These are phyloP conservation scores for Marchantia polymorpha DNA, from an alignment of 225 moss, liverwort and hornwort species.

Conservation along the genomic window DNA sequence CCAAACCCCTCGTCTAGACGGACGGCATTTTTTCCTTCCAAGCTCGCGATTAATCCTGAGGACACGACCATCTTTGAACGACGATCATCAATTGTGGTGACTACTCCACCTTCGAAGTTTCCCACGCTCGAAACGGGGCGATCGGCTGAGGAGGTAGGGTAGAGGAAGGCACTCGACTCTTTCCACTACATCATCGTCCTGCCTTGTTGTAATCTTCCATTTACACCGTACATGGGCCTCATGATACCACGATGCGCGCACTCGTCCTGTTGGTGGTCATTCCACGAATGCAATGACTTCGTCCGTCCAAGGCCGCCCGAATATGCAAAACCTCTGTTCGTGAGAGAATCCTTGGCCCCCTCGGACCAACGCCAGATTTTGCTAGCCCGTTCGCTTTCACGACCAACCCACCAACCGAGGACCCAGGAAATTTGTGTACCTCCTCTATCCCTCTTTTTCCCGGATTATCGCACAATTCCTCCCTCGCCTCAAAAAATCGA, in stretches of 20 bases:
- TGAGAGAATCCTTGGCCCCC: background rate
- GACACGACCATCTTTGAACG: slow-evolving; percentile 20
- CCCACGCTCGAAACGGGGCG: background rate
- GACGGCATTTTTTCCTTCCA: background rate
- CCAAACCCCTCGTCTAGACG: background rate
- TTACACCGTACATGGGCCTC: background rate
- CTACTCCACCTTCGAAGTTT: background rate
- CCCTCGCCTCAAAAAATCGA: background rate
- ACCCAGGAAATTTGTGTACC: background rate
- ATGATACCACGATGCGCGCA: background rate
- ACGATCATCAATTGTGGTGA: slow-evolving; percentile 14
- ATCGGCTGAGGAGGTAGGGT: background rate
- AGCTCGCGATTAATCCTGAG: slow-evolving; percentile 7
- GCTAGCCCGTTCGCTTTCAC: background rate
- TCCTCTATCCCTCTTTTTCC: background rate
- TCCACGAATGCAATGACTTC: background rate
- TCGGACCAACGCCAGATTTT: background rate
- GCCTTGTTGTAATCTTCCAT: background rate
- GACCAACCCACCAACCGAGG: background rate
- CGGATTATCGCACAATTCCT: slow-evolving; percentile 4
- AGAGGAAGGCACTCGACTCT: background rate
- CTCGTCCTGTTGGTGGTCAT: background rate
- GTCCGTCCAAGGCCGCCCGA: background rate
- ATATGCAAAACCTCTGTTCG: background rate
- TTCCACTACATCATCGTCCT: background rate